Conservation (phyloP, 345 rosid species). For the Bretschneidera sinensis region DNA sequence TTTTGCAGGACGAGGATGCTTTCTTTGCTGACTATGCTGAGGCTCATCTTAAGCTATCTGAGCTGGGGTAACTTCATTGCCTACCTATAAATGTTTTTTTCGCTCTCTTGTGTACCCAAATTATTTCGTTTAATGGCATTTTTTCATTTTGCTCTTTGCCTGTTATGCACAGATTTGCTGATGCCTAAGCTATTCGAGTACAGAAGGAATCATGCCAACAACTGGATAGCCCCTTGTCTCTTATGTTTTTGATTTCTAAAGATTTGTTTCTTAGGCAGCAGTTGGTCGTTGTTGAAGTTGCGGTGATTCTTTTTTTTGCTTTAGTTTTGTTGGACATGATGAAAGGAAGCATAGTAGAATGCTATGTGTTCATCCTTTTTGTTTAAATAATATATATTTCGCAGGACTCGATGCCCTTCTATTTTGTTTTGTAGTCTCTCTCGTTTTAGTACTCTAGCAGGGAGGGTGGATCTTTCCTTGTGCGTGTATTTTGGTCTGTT, state of each 20-base stretch:
- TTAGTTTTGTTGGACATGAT: background rate
- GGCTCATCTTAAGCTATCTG: slow-evolving; percentile 85
- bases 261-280: background rate
- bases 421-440: no score
- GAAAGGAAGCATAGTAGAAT: background rate
- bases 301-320: background rate
- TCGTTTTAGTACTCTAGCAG: no score
- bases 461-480: no score
- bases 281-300: background rate
- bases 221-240: no score
- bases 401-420: background rate
- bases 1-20: slow-evolving; percentile 78
- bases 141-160: background rate
- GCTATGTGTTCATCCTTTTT: background rate
- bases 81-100: background rate
- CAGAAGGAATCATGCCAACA: no score
- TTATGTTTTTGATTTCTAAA: background rate
- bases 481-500: no score
- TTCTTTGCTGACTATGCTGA: slow-evolving; percentile 81
- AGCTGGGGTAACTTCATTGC: slow-evolving; percentile 64
- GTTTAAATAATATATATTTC: background rate
- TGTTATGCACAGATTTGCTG: slow-evolving; percentile 33
- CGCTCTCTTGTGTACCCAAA: background rate
- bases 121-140: background rate
- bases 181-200: no score